These are phyloP conservation scores for Fonsecaea nubica DNA, from an alignment of 2,329 filamentous ascomycete species.

Conservation along the genomic window DNA sequence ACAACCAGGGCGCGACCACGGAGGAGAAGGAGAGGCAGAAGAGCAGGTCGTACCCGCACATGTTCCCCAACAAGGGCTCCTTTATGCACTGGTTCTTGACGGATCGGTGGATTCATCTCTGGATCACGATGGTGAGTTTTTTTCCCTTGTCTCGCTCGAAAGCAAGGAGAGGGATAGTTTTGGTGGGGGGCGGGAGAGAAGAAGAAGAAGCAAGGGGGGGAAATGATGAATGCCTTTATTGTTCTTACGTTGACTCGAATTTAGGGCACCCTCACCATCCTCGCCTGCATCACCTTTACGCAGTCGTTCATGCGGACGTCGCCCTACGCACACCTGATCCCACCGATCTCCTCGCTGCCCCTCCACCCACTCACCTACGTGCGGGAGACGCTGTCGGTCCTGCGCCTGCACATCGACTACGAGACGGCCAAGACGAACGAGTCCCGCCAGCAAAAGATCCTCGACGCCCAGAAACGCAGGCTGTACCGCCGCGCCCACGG, in stretches of 20 bases:
- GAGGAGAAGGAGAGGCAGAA: slow-evolving; percentile 71
- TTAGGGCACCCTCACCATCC: slow-evolving; percentile 55
- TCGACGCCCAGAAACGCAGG: slow-evolving; percentile 85
- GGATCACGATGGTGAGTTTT: slow-evolving; percentile 76
- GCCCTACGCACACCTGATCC: slow-evolving; percentile 79
- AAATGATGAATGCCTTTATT: too few relatives aligned
- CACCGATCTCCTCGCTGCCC: slow-evolving; percentile 71
- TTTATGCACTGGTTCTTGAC: slow-evolving; percentile 86
- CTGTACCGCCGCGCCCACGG: slow-evolving; percentile 88
- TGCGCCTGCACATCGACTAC: slow-evolving; percentile 77
- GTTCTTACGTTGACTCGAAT: too few relatives aligned
- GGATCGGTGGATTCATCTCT: slow-evolving; percentile 75
- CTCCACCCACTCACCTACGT: slow-evolving; percentile 73
- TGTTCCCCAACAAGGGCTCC: slow-evolving; percentile 83
- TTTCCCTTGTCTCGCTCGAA: too few relatives aligned
- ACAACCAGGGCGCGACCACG: slow-evolving; percentile 51
- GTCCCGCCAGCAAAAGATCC: slow-evolving; percentile 73
- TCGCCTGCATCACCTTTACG: slow-evolving; percentile 42
- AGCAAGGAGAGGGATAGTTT: too few relatives aligned
- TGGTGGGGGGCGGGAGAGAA: too few relatives aligned
- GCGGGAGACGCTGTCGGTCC: slow-evolving; percentile 71
- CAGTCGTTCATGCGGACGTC: slow-evolving; percentile 59
- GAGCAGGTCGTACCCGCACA: slow-evolving; percentile 79
- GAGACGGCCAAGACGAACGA: slow-evolving; percentile 72
- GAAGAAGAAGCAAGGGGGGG: too few relatives aligned